Base-by-base conservation (phyloP, 257 asterid genomes). In the Cruciata laevipes region DNA sequence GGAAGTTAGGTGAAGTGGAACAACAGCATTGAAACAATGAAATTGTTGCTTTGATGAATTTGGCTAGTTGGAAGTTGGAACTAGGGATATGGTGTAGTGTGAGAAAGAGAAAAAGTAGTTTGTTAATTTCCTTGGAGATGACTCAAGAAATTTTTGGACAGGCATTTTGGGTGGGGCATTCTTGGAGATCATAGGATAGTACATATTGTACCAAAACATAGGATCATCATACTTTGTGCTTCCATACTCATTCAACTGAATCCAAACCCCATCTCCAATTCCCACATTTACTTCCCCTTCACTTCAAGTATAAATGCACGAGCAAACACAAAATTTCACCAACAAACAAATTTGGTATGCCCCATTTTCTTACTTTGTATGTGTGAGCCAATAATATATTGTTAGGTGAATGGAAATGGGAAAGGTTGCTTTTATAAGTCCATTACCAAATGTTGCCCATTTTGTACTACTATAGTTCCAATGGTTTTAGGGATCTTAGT, bases 271-370 rank as follows among this genome's bases (percentile, higher is more conserved):
- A 42, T 42, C 51, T 13, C 16, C 51, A 11, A 42, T 6, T 63
- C 20, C 16, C 40, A n/a, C 24, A 61, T 66, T 77, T 53, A n/a
- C 78, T 77, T 70, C 61, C 18, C 51, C 68, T 59, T 63, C 61
- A 70, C 74, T 70, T 67, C 62, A 71, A 63, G 74, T 37, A 71
- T 65, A 63, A 44, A 55, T 10, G 63, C 38, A 49, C 4, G 5
- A 30, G 23, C 58, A 25, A 27, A 6, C 61, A 5, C 60, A 42
- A 18, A 16, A 13, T 17, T 3, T 6, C 4, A 9, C 2, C 3
- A 56, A 32, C 33, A 37, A n/a, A 13, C n/a, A 32, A 18, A n/a
- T 52, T 9, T 31, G 47, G 47, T 32, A 33, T 61, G 24, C 18
- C 2, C 49, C 33, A 40, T 14, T 61, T 71, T 61, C 21, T 17